Conservation (phyloP, 805 yeast genomes). For the Candida dajiaensis region DNA sequence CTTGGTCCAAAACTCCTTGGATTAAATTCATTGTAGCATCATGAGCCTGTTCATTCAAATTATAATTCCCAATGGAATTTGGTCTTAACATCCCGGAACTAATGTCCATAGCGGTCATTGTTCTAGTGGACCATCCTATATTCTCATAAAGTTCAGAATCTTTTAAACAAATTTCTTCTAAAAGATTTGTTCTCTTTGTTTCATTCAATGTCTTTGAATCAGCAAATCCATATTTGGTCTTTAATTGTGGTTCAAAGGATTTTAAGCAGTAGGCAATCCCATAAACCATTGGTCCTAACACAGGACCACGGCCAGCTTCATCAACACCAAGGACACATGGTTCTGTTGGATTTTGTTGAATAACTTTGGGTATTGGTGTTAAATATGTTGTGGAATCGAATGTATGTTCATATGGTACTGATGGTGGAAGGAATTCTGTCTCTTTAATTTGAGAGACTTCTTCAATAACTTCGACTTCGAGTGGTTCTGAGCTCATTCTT, state of each 20-base stretch:
- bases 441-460: background rate
- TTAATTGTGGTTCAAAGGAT: conserved; percentile 37
- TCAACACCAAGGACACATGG: conserved; percentile 78
- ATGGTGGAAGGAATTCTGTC: conserved; percentile 28
- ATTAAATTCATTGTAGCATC: conserved; percentile 85
- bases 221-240: conserved; percentile 73
- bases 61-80: conserved; percentile 41
- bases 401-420: conserved; percentile 25
- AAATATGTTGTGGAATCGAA: conserved; percentile 42
- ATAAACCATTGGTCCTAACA: conserved; percentile 96
- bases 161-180: conserved; percentile 48
- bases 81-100: conserved; percentile 82
- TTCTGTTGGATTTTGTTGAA: conserved; percentile 28
- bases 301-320: conserved; percentile 99
- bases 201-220: conserved; percentile 89
- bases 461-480: background rate
- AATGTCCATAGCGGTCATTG: conserved; percentile 83
- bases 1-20: conserved; percentile 51
- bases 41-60: conserved; percentile 94
- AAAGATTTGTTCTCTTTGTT: conserved; percentile 54
- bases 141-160: conserved; percentile 41
- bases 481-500: background rate
- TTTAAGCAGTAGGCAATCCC: conserved; percentile 75
- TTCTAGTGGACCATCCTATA: conserved; percentile 85
- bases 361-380: conserved; percentile 41